phyloP scores from a whole-genome alignment of 495 filamentous ascomycete genomes.

The Penicillium roqueforti region DNA sequence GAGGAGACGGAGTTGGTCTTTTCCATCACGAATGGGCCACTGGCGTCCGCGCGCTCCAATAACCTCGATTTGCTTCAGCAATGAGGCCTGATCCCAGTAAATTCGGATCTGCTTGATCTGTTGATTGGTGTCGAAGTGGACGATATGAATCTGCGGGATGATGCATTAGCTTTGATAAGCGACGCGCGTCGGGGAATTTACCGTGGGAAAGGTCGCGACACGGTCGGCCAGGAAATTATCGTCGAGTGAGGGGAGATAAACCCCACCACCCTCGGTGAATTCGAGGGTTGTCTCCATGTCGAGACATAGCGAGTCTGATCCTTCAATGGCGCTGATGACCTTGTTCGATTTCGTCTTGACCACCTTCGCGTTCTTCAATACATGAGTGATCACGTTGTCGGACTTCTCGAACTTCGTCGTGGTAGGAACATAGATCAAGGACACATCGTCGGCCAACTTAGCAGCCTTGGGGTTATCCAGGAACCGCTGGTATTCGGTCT shows the following conservation, averaged over 20 bases:
- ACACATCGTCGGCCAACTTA: slow-evolving; percentile 63
- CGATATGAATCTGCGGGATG: slow-evolving; percentile 74
- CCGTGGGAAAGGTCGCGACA: slow-evolving; percentile 74
- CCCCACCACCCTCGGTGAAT: slow-evolving; percentile 74
- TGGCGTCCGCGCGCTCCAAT: slow-evolving; percentile 83
- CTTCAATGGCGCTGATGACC: slow-evolving; percentile 67
- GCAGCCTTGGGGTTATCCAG: slow-evolving; percentile 63
- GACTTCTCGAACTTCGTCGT: slow-evolving; percentile 65
- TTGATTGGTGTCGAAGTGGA: slow-evolving; percentile 69
- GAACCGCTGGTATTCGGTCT: slow-evolving; percentile 71
- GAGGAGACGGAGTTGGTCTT: slow-evolving; percentile 77
- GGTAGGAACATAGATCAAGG: slow-evolving; percentile 90
- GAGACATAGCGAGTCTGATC: slow-evolving; percentile 59
- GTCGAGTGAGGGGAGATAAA: slow-evolving; percentile 84
- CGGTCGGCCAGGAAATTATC: slow-evolving; percentile 92
- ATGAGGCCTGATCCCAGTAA: slow-evolving; percentile 91
- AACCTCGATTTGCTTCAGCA: slow-evolving; percentile 88
- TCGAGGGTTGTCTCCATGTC: slow-evolving; percentile 82
- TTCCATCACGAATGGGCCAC: slow-evolving; percentile 91
- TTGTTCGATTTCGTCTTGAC: slow-evolving; percentile 74
- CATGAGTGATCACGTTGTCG: slow-evolving; percentile 72
- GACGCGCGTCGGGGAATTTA: slow-evolving; percentile 44
- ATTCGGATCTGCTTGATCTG: slow-evolving; percentile 82
- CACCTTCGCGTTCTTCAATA: slow-evolving; percentile 58
- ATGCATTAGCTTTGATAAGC: slow-evolving; percentile 18